Conservation (phyloP, 2,329 filamentous ascomycete species). For the Bipolaris oryzae region DNA sequence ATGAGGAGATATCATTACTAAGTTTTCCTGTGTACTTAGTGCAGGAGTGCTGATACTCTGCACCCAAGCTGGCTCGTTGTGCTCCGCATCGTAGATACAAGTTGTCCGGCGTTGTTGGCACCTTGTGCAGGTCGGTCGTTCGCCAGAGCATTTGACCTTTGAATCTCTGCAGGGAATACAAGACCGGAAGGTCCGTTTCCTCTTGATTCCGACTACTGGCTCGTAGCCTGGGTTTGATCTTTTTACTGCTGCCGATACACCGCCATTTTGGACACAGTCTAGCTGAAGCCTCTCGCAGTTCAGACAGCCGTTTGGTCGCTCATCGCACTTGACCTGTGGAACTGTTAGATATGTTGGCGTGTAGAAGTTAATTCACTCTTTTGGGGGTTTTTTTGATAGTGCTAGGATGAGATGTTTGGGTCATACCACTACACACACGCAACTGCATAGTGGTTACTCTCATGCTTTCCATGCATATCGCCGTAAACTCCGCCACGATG, state of each 20-base stretch:
- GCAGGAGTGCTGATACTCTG: constrained; percentile 32
- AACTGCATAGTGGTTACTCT: not conserved
- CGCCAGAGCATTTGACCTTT: constrained; percentile 43
- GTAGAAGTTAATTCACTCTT: not conserved
- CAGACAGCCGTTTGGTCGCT: constrained; percentile 38
- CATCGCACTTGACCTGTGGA: constrained; percentile 40
- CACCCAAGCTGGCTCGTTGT: constrained; percentile 41
- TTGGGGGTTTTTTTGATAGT: not conserved
- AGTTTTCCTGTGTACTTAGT: constrained; percentile 16
- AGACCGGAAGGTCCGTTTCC: constrained; percentile 41
- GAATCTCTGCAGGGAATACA: constrained; percentile 40
- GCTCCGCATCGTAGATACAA: constrained; percentile 38
- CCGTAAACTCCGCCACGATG: not conserved
- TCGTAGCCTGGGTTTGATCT: constrained; percentile 25
- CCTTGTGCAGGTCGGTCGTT: constrained; percentile 36
- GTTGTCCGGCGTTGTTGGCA: constrained; percentile 34
- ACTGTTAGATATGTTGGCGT: constrained; percentile 9
- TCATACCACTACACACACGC: not conserved
- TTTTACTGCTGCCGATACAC: constrained; percentile 20
- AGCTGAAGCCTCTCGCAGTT: constrained; percentile 41
- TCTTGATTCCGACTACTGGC: constrained; percentile 36
- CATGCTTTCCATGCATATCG: not conserved
- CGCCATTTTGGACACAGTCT: constrained; percentile 36
- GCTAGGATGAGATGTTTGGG: not conserved
- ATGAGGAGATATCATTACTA: constrained; percentile 19